Base-by-base conservation (phyloP, 2,329 filamentous ascomycete genomes). In the Alternaria postmessia region DNA sequence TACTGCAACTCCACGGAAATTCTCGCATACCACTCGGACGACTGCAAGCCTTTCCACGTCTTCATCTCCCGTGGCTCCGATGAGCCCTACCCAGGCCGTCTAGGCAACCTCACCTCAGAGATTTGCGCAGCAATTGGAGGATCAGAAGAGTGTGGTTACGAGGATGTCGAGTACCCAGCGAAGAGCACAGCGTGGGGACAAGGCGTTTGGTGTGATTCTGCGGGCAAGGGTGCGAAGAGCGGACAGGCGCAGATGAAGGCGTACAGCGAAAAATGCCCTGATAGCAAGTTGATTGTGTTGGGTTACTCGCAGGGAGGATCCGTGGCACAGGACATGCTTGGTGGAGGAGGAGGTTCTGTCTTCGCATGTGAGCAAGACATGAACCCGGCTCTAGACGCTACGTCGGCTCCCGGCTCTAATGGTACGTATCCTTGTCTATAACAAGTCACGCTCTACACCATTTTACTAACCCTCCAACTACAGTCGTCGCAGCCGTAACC, bases 31-130 rank as follows among this genome's bases (percentile, higher is more conserved):
- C 48, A 72, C 26, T 59, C 68, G 5, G 61, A 57, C 22, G 63
- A 66, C 46, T 75, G 72, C 61, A 66, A 57, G 26, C 59, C 69
- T 9, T 72, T 67, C 57, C 72, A 75, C 49, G 54, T 73, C 24
- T 75, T 75, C 58, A 26, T 75, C 28, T 51, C 63, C 1, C 71
- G 72, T 26, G 72, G 71, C n/a, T 75, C 72, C 11, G 69, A 73
- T 42, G 71, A 73, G 16, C 69, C 69, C 1, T 72, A 70, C 28
- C 72, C 72, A 2, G 71, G 72, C 26, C 69, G 71, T 22, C 63
- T 69, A 7, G 71, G 71, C 22, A 68, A 70, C 48, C 42, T 75
- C 18, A 71, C 69, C 5, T 61, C 48, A 16, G 52, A 67, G 39
- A 64, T 74, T 16, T 75, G 72, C 57, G 43, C 54, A 1, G 46